Evolutionary conservation across 352 stramenopile genomes (phyloP).

Genomic region (Saprolegnia parasitica): DNA sequence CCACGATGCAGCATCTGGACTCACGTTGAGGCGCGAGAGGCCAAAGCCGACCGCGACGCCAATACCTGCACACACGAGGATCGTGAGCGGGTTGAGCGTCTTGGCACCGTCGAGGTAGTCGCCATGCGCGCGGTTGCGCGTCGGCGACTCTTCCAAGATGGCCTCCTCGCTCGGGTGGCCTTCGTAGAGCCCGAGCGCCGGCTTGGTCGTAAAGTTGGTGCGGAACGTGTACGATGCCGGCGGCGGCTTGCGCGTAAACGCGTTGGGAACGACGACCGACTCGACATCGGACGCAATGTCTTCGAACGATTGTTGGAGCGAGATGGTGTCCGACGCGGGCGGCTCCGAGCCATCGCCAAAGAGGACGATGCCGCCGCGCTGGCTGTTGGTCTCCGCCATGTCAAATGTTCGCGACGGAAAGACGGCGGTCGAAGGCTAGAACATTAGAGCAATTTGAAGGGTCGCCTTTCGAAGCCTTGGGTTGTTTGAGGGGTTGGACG

Average conservation of each 20-base stretch:
- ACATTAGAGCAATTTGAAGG: neutral
- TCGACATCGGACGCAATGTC: neutral
- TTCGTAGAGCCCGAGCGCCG: neutral
- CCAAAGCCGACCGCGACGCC: conserved; percentile 42
- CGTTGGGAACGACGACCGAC: neutral
- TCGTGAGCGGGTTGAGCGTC: neutral
- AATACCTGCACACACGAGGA: conserved; percentile 24
- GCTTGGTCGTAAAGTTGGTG: neutral
- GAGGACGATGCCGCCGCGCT: neutral
- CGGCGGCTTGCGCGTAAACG: neutral
- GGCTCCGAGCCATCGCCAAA: neutral
- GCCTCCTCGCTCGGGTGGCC: neutral
- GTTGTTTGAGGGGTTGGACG: too few species aligned
- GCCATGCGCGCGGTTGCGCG: neutral
- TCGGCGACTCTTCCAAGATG: neutral
- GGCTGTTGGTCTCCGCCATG: neutral
- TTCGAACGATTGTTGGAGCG: too few species aligned
- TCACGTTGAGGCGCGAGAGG: conserved; percentile 33
- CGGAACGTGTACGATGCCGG: neutral
- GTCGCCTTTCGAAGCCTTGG: too few species aligned
- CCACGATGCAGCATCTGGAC: conserved; percentile 40
- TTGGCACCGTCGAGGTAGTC: neutral
- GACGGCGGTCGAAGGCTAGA: neutral
- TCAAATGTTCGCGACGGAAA: too few species aligned
- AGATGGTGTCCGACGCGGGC: neutral